These are phyloP conservation scores for Trichoderma aggressivum DNA, from an alignment of 2,329 filamentous ascomycete species.

Conservation along the genomic window DNA sequence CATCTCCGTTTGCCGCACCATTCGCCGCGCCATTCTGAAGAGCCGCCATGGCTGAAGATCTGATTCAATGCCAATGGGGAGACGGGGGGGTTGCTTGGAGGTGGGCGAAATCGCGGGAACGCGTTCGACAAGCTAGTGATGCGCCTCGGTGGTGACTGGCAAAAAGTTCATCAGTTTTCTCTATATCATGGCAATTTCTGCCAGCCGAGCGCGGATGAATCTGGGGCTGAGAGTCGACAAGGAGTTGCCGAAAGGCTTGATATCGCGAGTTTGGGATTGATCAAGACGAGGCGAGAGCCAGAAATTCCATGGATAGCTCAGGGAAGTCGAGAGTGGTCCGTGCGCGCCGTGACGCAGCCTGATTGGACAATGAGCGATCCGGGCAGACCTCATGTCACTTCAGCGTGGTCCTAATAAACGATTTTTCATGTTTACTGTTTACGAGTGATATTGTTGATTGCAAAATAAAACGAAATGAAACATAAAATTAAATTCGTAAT, in stretches of 20 bases:
- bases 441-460: not conserved
- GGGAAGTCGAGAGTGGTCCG: not conserved
- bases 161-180: slow-evolving; percentile 29
- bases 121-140: slow-evolving; percentile 32
- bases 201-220: not conserved
- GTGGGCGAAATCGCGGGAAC: slow-evolving; percentile 22
- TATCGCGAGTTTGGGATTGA: slow-evolving; percentile 4
- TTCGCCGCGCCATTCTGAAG: slow-evolving; percentile 44
- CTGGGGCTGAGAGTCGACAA: not conserved
- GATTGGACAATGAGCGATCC: not conserved
- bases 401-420: not conserved
- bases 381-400: not conserved
- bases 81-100: slow-evolving; percentile 16
- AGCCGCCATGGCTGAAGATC: slow-evolving; percentile 39
- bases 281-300: slow-evolving; percentile 4
- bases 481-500: not conserved
- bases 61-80: slow-evolving; percentile 10
- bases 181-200: slow-evolving; percentile 12
- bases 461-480: not conserved
- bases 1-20: slow-evolving; percentile 41
- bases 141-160: slow-evolving; percentile 30
- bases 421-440: not conserved
- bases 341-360: slow-evolving; percentile 4
- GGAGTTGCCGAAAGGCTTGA: not conserved
- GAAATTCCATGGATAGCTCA: slow-evolving; percentile 14